Base-by-base conservation (phyloP, 1,139 yeast species). In the Taphrina deformans region DNA sequence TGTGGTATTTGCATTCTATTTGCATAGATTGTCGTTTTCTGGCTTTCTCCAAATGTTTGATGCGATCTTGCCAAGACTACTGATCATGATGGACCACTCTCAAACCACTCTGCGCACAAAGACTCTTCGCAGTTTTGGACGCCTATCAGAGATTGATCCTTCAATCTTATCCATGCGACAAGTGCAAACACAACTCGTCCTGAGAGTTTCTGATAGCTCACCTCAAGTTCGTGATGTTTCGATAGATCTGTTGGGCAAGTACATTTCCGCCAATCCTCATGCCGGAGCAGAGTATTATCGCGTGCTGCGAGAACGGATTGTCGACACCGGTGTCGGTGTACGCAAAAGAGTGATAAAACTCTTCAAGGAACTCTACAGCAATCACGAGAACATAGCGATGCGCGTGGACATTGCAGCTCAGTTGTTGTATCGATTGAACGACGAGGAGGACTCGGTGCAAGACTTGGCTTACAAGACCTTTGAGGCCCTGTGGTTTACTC, bases 191-290 rank as follows among this genome's bases (percentile, higher is more conserved):
- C 79, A 87, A 0, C 77, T 89, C 3, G 78, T 85, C 0, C 77
- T 75, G 9, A 76, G 85, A 60, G 75, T 89, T 44, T 75, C 73
- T 4, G 93, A 88, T 69, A 72, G 79, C 0, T 87, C 92, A 0
- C 84, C 96, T 0, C 80, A 86, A 64, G 93, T 89, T 0, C 80
- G 91, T 67, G 92, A 87, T 72, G 89, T 96, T 0, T 85, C 86
- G 1, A 76, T 89, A 29, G 96, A 89, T 53, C 78, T 90, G 61
- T 75, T 89, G 31, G 81, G 83, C 14, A 80, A 81, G 62, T 85
- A 83, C 68, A 72, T 87, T 56, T 70, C 74, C 1, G 70, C 77
- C 1, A 79, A 79, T 65, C 83, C 85, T 0, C 79, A 77, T 1
- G 75, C 80, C 26, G 78, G 82, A 29, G 76, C 77, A 10, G 81